Percentiles rank a stretch among this genome's conserved stretches.
Conservation (phyloP, 2,329 filamentous ascomycete species). For the Aaosphaeria arxii region DNA sequence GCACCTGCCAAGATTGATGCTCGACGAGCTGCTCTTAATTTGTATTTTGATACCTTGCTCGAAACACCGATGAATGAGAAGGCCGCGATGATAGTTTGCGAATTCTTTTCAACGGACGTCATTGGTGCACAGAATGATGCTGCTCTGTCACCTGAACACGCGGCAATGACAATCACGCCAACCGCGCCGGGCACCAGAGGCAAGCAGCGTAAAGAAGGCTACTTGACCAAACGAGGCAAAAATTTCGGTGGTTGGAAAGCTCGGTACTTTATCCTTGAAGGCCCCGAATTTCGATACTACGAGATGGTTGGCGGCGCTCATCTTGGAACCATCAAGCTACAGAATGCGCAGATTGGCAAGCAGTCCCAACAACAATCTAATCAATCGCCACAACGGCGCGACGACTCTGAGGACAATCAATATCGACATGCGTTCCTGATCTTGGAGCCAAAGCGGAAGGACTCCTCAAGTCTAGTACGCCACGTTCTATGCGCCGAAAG, state of each 20-base stretch:
- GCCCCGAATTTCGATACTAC: constrained; percentile 78
- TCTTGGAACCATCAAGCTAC: constrained; percentile 88
- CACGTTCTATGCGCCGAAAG: constrained; percentile 96
- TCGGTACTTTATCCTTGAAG: constrained; percentile 67
- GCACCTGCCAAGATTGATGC: constrained; percentile 92
- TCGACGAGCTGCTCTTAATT: constrained; percentile 73
- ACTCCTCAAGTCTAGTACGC: constrained; percentile 80
- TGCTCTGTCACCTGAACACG: constrained; percentile 56
- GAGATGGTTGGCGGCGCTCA: constrained; percentile 88
- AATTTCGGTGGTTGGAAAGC: constrained; percentile 99
- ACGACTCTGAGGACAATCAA: constrained; percentile 84
- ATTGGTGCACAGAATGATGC: constrained; percentile 56
- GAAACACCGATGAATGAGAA: constrained; percentile 77
- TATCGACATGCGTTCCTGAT: constrained; percentile 96
- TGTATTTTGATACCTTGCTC: constrained; percentile 81
- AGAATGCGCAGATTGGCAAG: constrained; percentile 89
- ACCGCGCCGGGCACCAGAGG: constrained; percentile 41
- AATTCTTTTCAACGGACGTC: constrained; percentile 72
- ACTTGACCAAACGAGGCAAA: constrained; percentile 94
- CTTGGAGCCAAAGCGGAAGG: constrained; percentile 93
- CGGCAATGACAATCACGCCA: constrained; percentile 22
- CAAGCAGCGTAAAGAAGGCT: constrained; percentile 78
- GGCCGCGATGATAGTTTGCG: constrained; percentile 78
- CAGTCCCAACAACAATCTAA: constrained; percentile 65
- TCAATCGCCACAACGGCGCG: constrained; percentile 59